These are phyloP conservation scores for Helichrysum umbraculigerum DNA, from an alignment of 129 eudicot species.

Conservation along the genomic window DNA sequence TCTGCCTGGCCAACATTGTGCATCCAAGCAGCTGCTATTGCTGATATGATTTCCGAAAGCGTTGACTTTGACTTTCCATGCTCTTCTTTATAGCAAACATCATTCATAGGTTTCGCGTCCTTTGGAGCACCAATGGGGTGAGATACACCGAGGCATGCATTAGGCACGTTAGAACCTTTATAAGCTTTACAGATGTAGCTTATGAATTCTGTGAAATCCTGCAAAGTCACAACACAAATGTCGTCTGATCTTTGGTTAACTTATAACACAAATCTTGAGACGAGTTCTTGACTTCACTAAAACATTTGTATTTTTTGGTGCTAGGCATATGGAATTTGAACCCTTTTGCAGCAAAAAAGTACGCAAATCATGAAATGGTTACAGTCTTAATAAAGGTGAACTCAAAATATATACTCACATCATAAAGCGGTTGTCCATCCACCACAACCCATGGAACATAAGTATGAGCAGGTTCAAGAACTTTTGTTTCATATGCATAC, in stretches of 20 bases:
- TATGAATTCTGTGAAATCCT: constrained; percentile 66
- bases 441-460: constrained; percentile 96
- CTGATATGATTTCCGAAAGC: constrained; percentile 32
- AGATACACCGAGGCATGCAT: constrained; percentile 54
- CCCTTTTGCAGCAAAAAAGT: neutral
- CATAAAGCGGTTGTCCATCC: constrained; percentile 82
- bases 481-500: constrained; percentile 68
- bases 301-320: neutral
- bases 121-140: constrained; percentile 16
- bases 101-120: constrained; percentile 25
- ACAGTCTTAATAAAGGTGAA: too few species aligned
- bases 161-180: constrained; percentile 56
- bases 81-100: constrained; percentile 45
- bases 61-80: constrained; percentile 35
- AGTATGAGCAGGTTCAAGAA: constrained; percentile 82
- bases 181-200: constrained; percentile 81
- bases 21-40: constrained; percentile 40
- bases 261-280: too few species aligned
- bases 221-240: neutral
- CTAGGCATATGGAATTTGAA: neutral
- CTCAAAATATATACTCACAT: constrained; percentile 62
- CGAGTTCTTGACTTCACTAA: neutral
- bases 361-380: neutral
- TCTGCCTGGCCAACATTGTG: constrained; percentile 27
- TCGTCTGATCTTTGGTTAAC: too few species aligned